Percentiles rank a stretch among this genome's conserved stretches.
Conservation (phyloP, 1,284 basidiomycete genomes). For the Puccinia novopanici region DNA sequence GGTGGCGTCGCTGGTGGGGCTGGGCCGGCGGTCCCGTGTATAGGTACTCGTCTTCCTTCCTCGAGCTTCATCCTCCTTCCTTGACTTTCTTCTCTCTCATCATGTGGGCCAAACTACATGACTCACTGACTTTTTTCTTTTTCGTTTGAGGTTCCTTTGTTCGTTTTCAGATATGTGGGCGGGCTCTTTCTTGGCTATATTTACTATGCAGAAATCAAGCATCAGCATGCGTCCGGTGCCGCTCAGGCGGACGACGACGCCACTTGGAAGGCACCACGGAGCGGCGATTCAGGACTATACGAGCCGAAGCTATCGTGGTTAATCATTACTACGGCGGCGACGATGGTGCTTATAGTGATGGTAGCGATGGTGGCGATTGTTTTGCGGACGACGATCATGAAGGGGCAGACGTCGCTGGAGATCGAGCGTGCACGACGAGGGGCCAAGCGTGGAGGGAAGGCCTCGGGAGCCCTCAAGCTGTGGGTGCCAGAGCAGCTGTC, state of each 20-base stretch:
- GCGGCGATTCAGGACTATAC: background rate
- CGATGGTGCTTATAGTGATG: conserved; percentile 17
- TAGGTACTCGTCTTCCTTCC: background rate
- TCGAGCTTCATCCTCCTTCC: background rate
- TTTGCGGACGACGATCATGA: background rate
- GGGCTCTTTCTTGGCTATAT: conserved; percentile 33
- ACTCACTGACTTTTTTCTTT: background rate
- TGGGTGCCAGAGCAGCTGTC: too few relatives aligned
- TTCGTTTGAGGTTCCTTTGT: background rate
- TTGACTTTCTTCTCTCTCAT: too few relatives aligned
- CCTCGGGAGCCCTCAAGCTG: background rate
- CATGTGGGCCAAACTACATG: background rate
- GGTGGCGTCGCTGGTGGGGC: conserved; percentile 46
- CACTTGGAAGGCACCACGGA: background rate
- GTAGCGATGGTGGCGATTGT: conserved; percentile 28
- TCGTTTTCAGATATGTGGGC: conserved; percentile 21
- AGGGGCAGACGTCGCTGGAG: conserved; percentile 24
- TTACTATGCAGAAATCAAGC: conserved; percentile 23
- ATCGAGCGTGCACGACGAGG: conserved; percentile 27
- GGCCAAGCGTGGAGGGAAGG: conserved; percentile 2
- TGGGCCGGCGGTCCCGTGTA: conserved; percentile 36
- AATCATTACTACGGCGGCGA: background rate
- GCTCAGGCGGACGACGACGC: background rate
- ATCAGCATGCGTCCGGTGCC: background rate
- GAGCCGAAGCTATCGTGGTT: conserved; percentile 27